Percentiles rank a stretch among this genome's conserved stretches.
Evolutionary conservation across 164 flowering plant genomes (phyloP).

Genomic region (Dillenia suffruticosa): DNA sequence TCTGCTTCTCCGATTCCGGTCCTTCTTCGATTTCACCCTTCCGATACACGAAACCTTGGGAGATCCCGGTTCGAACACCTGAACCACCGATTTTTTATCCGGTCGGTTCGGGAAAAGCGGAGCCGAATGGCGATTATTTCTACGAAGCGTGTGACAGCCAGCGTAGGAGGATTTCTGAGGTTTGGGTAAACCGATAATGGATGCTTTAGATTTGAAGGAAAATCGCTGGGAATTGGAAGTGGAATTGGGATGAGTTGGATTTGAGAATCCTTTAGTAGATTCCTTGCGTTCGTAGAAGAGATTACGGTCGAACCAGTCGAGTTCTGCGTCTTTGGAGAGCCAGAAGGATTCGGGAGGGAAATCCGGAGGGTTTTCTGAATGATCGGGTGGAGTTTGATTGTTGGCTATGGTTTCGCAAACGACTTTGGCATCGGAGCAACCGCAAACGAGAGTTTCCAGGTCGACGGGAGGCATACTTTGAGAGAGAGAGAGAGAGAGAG

Average conservation of each 20-base stretch:
- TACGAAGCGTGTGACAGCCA: constrained; percentile 20
- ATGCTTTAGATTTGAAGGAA: constrained; percentile 39
- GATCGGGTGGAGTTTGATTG: constrained; percentile 2
- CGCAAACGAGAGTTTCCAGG: constrained; percentile 49
- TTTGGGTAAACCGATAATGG: constrained; percentile 63
- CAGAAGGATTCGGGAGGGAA: constrained; percentile 76
- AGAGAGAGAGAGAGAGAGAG: background rate
- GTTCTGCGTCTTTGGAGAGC: constrained; percentile 65
- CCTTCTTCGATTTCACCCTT: constrained; percentile 61
- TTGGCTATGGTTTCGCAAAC: constrained; percentile 50
- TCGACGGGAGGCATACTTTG: constrained; percentile 54
- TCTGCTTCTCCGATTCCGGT: constrained; percentile 21
- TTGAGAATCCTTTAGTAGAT: constrained; percentile 38
- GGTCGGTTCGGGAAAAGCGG: constrained; percentile 49
- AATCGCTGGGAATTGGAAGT: constrained; percentile 46
- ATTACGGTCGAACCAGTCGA: constrained; percentile 75
- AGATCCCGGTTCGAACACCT: constrained; percentile 57
- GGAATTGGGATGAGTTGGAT: constrained; percentile 21
- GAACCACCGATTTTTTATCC: constrained; percentile 21
- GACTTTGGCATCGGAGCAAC: constrained; percentile 37
- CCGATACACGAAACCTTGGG: constrained; percentile 90
- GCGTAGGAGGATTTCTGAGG: constrained; percentile 36
- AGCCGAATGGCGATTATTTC: constrained; percentile 17
- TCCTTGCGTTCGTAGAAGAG: constrained; percentile 63
- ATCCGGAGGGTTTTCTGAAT: constrained; percentile 22